phyloP scores from a whole-genome alignment of 345 rosid genomes.

The Citrus reticulata region DNA sequence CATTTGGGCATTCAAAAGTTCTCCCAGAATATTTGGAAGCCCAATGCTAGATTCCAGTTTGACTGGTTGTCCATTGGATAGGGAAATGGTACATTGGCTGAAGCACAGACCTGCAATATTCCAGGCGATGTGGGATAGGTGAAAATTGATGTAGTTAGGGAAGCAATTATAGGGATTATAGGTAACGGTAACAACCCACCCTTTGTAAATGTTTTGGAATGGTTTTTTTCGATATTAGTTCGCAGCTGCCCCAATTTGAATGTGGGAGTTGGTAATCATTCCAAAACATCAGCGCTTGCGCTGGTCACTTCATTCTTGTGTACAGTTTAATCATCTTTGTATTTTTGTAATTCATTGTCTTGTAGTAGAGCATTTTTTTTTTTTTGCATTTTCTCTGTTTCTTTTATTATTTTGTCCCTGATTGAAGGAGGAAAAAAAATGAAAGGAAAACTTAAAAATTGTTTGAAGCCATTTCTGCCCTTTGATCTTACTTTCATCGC shows the following conservation, averaged over 20 bases:
- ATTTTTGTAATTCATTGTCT: constrained; percentile 45
- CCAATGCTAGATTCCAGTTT: constrained; percentile 90
- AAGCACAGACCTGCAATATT: constrained; percentile 67
- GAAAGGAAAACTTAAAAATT: not conserved
- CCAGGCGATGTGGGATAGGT: constrained; percentile 79
- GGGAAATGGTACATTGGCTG: constrained; percentile 90
- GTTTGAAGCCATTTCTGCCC: not conserved
- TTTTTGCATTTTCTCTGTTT: not conserved
- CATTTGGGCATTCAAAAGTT: constrained; percentile 78
- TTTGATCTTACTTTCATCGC: not conserved
- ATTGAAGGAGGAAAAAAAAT: not conserved
- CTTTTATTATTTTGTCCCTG: not conserved
- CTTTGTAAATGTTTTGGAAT: constrained; percentile 35
- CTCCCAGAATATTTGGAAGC: constrained; percentile 66
- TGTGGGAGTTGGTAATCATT: constrained; percentile 45
- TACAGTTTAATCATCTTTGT: constrained; percentile 41
- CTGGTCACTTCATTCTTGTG: constrained; percentile 45
- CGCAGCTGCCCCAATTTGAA: constrained; percentile 33
- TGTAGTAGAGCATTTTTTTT: constrained; percentile 16
- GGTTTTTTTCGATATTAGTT: constrained; percentile 28
- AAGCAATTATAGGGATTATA: constrained; percentile 12
- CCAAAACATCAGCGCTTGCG: constrained; percentile 28
- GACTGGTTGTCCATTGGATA: constrained; percentile 48
- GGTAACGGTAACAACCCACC: not conserved
- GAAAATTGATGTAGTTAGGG: constrained; percentile 12